These are phyloP conservation scores for Uronychia binucleata DNA, from an alignment of 73 alveolate species.

Conservation along the genomic window DNA sequence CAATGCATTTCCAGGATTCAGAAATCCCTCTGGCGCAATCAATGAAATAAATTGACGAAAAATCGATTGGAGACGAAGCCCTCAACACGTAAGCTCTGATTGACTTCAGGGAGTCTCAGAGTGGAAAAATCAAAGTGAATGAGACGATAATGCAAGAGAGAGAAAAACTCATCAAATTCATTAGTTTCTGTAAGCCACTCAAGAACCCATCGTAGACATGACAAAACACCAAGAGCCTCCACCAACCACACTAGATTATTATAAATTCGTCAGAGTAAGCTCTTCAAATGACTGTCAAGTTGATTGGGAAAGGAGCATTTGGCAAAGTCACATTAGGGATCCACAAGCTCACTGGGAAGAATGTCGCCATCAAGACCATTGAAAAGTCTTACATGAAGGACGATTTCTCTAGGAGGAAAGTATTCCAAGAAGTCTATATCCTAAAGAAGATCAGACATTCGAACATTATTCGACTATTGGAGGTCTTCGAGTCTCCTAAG, in stretches of 20 bases:
- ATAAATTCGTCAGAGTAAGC: conserved; percentile 19
- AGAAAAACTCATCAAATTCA: conserved; percentile 51
- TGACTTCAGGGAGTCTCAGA: neutral
- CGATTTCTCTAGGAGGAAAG: conserved; percentile 90
- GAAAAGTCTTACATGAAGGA: conserved; percentile 88
- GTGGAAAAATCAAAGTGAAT: neutral
- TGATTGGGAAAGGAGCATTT: conserved; percentile 97
- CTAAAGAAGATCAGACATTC: conserved; percentile 79
- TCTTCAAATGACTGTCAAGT: conserved; percentile 4
- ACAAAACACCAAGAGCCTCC: conserved; percentile 45
- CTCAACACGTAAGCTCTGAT: neutral
- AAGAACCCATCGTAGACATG: conserved; percentile 1
- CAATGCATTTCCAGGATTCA: neutral
- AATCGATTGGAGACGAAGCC: neutral
- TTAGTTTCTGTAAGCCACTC: neutral
- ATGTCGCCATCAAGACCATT: conserved; percentile 95
- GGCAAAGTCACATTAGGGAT: conserved; percentile 95
- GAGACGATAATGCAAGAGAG: conserved; percentile 5
- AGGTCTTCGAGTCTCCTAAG: conserved; percentile 59
- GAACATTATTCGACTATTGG: conserved; percentile 66
- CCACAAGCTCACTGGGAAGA: conserved; percentile 93
- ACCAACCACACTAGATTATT: conserved; percentile 57
- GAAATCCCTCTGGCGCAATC: neutral
- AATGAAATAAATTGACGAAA: neutral
- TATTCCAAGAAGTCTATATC: conserved; percentile 84